Conservation (phyloP, 169 alveolate genomes). For the Cryptosporidium meleagridis region DNA sequence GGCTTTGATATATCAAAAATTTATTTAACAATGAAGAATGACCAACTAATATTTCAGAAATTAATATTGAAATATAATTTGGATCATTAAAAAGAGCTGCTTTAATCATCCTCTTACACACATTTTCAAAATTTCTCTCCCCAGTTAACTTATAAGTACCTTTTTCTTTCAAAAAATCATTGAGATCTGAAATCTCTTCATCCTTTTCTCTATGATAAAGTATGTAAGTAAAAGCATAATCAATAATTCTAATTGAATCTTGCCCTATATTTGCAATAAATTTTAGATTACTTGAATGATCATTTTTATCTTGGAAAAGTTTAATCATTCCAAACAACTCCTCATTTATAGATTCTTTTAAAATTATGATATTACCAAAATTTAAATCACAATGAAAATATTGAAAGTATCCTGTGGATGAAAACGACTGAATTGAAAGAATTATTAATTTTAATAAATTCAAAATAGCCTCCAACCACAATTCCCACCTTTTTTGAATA, state of each 20-base stretch:
- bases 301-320: neutral
- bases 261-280: constrained; percentile 3
- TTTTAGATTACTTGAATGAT: constrained; percentile 29
- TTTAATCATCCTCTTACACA: constrained; percentile 26
- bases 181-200: constrained; percentile 5
- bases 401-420: constrained; percentile 42
- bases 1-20: neutral
- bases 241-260: constrained; percentile 35
- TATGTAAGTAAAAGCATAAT: constrained; percentile 45
- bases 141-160: constrained; percentile 5
- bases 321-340: neutral
- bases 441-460: neutral
- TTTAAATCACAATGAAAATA: constrained; percentile 65
- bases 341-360: neutral
- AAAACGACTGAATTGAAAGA: constrained; percentile 38
- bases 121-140: constrained; percentile 46
- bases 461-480: constrained; percentile 38
- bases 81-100: constrained; percentile 70
- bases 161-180: neutral
- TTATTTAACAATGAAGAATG: constrained; percentile 16
- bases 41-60: constrained; percentile 26
- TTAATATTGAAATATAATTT: constrained; percentile 37
- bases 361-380: constrained; percentile 42
- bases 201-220: constrained; percentile 19
- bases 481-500: constrained; percentile 7